These are phyloP conservation scores for Blastobotrys americana DNA, from an alignment of 805 yeast species.

Conservation along the genomic window DNA sequence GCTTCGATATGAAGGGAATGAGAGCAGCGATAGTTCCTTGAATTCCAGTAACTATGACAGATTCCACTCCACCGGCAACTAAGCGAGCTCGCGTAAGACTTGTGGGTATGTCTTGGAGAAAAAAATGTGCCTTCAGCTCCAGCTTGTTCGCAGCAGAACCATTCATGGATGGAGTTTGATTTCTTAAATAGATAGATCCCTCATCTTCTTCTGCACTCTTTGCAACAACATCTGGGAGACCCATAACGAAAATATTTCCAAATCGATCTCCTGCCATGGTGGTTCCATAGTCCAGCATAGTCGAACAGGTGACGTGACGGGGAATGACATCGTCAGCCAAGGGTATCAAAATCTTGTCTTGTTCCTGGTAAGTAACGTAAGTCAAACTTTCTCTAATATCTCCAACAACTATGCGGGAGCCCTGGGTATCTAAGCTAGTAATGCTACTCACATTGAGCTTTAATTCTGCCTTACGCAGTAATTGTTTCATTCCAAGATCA, in stretches of 20 bases:
- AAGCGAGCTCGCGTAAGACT: constrained; percentile 49
- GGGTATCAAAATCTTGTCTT: constrained; percentile 41
- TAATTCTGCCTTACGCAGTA: constrained; percentile 56
- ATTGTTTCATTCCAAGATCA: constrained; percentile 72
- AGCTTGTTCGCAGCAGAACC: constrained; percentile 48
- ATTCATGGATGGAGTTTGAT: constrained; percentile 34
- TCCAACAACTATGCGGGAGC: constrained; percentile 56
- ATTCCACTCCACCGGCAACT: constrained; percentile 57
- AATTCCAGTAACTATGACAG: constrained; percentile 63
- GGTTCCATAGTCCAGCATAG: constrained; percentile 65
- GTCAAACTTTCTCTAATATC: constrained; percentile 65
- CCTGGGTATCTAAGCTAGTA: constrained; percentile 47
- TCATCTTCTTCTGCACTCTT: constrained; percentile 45
- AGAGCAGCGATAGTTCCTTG: constrained; percentile 77
- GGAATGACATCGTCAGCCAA: constrained; percentile 64
- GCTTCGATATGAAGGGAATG: constrained; percentile 54
- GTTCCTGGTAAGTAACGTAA: constrained; percentile 45
- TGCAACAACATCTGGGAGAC: constrained; percentile 49
- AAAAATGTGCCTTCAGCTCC: constrained; percentile 48
- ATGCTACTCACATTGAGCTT: constrained; percentile 39
- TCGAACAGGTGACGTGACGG: constrained; percentile 56
- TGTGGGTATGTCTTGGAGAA: constrained; percentile 63
- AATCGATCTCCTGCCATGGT: constrained; percentile 80
- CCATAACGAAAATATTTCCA: constrained; percentile 66
- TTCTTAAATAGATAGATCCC: constrained; percentile 35